These are phyloP conservation scores for Myxozyma melibiosi DNA, from an alignment of 805 yeast species.

Conservation along the genomic window DNA sequence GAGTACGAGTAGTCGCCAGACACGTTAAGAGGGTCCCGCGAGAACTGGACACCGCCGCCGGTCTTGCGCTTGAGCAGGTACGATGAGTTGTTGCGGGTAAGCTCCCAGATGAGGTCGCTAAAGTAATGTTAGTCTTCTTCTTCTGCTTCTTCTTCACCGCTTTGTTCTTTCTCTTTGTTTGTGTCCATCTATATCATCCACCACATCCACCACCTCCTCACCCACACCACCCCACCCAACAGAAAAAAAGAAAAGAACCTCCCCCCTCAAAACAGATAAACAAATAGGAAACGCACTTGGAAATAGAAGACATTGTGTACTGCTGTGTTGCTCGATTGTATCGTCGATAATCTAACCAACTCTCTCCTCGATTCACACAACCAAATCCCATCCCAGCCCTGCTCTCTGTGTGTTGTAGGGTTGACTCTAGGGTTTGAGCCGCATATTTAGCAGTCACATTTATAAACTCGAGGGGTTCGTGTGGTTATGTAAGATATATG, in stretches of 20 bases:
- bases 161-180: background rate
- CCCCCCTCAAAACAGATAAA: background rate
- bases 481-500: no score
- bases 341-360: background rate
- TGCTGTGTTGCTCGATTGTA: background rate
- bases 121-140: background rate
- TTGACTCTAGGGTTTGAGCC: slow-evolving; percentile 1
- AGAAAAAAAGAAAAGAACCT: background rate
- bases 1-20: slow-evolving; percentile 51
- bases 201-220: background rate
- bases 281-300: slow-evolving; percentile 20
- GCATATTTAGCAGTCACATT: slow-evolving; percentile 15
- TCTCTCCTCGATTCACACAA: background rate
- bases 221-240: background rate
- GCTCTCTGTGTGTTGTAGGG: slow-evolving; percentile 11
- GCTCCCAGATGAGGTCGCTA: slow-evolving; percentile 55
- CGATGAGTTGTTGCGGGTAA: slow-evolving; percentile 51
- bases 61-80: slow-evolving; percentile 52
- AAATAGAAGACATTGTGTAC: slow-evolving; percentile 26
- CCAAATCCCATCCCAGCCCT: background rate
- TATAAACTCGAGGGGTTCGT: background rate
- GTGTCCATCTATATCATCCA: background rate
- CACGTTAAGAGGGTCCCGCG: slow-evolving; percentile 55
- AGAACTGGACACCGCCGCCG: slow-evolving; percentile 48
- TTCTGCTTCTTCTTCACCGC: background rate